These are phyloP conservation scores for Suillus occidentalis DNA, from an alignment of 768 basidiomycete species.

Conservation along the genomic window DNA sequence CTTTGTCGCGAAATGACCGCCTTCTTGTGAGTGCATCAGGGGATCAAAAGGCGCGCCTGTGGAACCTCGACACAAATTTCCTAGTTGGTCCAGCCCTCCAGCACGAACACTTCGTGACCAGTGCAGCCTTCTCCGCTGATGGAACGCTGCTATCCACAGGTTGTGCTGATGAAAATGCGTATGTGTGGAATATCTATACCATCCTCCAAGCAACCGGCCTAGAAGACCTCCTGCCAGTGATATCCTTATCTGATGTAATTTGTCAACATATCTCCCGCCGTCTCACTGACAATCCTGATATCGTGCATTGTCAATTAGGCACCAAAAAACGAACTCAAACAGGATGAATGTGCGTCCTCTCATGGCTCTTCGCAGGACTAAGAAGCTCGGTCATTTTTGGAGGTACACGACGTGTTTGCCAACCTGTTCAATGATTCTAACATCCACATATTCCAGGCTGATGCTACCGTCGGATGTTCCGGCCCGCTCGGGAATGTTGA, in stretches of 20 bases:
- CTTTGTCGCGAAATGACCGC: constrained; percentile 28
- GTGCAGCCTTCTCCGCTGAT: neutral
- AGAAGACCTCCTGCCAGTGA: neutral
- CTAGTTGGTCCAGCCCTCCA: neutral
- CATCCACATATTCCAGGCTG: neutral
- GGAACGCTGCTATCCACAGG: neutral
- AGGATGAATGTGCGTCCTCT: neutral
- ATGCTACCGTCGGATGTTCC: neutral
- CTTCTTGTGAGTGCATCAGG: constrained; percentile 30
- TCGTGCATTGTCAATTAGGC: neutral
- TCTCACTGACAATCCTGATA: neutral
- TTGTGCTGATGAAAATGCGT: neutral
- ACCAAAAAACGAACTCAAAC: neutral
- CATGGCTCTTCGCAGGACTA: neutral
- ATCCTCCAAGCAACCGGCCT: neutral
- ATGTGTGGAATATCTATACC: neutral
- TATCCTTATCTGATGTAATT: neutral
- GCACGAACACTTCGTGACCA: neutral
- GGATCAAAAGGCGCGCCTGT: constrained; percentile 19
- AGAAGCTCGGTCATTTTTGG: neutral
- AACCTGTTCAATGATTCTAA: neutral
- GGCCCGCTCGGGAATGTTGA: neutral
- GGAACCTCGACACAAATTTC: neutral
- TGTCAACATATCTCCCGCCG: neutral
- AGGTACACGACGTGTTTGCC: neutral